These are phyloP conservation scores for Neurospora sp. DNA, from an alignment of 495 filamentous ascomycete species.

Conservation along the genomic window DNA sequence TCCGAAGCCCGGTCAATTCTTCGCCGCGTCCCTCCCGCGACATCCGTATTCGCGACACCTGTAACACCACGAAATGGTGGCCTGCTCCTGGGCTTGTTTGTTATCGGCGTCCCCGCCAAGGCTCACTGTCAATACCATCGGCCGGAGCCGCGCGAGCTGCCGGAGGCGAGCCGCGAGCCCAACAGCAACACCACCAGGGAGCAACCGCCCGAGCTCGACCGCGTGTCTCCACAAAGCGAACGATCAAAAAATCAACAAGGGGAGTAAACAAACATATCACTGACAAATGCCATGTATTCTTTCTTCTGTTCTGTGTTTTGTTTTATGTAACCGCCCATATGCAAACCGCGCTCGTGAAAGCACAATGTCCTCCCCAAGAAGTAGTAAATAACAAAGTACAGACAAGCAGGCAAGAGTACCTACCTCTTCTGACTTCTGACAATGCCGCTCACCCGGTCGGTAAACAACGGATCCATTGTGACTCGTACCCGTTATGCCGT, in stretches of 20 bases:
- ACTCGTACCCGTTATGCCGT: neutral
- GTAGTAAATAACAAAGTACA: neutral
- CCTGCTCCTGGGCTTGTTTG: neutral
- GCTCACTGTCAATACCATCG: neutral
- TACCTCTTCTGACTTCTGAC: neutral
- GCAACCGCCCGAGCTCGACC: neutral
- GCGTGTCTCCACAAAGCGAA: neutral
- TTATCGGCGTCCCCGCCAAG: neutral
- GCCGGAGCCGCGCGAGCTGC: constrained; percentile 1
- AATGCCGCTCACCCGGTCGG: neutral
- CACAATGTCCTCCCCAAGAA: neutral
- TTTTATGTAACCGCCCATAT: neutral
- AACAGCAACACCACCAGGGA: neutral
- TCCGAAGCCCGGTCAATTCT: neutral
- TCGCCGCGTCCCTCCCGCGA: neutral
- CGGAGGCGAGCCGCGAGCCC: neutral
- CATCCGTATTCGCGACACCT: neutral
- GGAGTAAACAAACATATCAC: neutral
- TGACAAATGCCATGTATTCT: neutral
- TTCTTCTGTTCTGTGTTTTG: neutral
- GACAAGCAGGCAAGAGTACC: neutral
- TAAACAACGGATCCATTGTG: neutral
- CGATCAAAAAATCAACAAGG: neutral
- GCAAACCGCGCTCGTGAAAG: neutral
- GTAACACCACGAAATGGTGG: neutral